Conservation (phyloP, 2,329 filamentous ascomycete genomes). For the Neonectria punicea region DNA sequence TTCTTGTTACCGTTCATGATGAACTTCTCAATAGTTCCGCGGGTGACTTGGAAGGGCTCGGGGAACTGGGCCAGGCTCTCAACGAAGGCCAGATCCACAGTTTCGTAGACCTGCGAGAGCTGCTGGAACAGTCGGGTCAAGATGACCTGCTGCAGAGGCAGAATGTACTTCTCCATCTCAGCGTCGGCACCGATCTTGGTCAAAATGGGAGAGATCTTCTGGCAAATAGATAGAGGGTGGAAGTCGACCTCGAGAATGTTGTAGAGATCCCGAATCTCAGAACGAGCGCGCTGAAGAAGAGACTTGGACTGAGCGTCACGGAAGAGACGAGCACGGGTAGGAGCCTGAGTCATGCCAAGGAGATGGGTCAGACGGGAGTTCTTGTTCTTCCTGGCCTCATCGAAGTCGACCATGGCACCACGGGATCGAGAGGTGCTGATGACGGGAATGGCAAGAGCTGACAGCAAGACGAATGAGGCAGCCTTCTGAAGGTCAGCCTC, state of each 20-base stretch:
- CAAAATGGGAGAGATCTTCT: conserved; percentile 97
- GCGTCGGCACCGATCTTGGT: conserved; percentile 91
- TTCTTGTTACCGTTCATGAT: conserved; percentile 99
- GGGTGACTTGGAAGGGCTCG: conserved; percentile 92
- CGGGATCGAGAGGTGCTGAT: conserved; percentile 98
- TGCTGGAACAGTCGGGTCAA: conserved; percentile 98
- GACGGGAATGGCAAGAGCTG: conserved; percentile 96
- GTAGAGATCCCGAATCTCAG: conserved; percentile 96
- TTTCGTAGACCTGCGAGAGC: conserved; percentile 98
- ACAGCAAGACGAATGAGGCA: conserved; percentile 94
- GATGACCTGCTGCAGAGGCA: conserved; percentile 97
- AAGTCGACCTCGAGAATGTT: conserved; percentile 99
- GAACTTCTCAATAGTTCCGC: conserved; percentile 97
- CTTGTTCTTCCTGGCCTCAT: conserved; percentile 98
- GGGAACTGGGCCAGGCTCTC: conserved; percentile 95
- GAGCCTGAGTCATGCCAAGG: conserved; percentile 89
- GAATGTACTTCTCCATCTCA: conserved; percentile 97
- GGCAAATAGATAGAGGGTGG: conserved; percentile 97
- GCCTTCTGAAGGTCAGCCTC: conserved; percentile 94
- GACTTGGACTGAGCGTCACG: conserved; percentile 96
- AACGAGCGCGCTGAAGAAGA: conserved; percentile 88
- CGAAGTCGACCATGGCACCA: conserved; percentile 94
- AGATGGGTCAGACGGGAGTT: conserved; percentile 97
- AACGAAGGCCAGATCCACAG: conserved; percentile 93
- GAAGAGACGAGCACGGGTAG: conserved; percentile 90